phyloP scores from a whole-genome alignment of 2,329 filamentous ascomycete genomes.

The Phaeosphaeriaceae sp. region DNA sequence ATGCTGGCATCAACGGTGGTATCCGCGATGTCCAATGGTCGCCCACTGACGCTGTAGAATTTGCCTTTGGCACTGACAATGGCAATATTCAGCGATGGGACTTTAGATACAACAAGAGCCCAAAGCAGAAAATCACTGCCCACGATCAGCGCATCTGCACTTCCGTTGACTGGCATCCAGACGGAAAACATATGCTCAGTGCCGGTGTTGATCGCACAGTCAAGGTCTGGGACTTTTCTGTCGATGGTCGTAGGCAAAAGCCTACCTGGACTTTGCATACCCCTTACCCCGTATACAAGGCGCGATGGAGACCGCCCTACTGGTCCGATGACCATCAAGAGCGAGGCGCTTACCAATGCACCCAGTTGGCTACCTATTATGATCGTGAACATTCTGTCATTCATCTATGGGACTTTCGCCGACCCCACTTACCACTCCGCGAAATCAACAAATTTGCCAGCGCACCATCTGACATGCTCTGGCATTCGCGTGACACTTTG shows the following conservation, averaged over 20 bases:
- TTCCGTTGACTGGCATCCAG: conserved; percentile 71
- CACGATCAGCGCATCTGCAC: conserved; percentile 65
- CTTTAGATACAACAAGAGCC: conserved; percentile 61
- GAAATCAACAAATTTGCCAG: conserved; percentile 64
- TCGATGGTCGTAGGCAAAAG: conserved; percentile 63
- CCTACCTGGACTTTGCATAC: conserved; percentile 64
- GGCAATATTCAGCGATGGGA: conserved; percentile 70
- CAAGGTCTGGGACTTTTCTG: conserved; percentile 69
- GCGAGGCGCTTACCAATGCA: conserved; percentile 64
- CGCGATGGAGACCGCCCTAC: conserved; percentile 67
- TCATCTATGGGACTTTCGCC: conserved; percentile 69
- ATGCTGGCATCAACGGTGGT: conserved; percentile 64
- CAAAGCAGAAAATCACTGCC: conserved; percentile 66
- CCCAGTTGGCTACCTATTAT: conserved; percentile 67
- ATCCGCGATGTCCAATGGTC: conserved; percentile 71
- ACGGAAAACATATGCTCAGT: conserved; percentile 68
- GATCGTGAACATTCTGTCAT: conserved; percentile 66
- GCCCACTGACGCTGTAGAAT: conserved; percentile 66
- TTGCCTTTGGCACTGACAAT: conserved; percentile 69
- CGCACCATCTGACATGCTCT: conserved; percentile 65
- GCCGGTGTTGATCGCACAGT: conserved; percentile 68
- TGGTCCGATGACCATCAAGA: conserved; percentile 60
- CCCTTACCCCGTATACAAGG: conserved; percentile 67
- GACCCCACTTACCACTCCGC: conserved; percentile 66
- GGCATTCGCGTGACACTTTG: conserved; percentile 67